A percentile compares a stretch with the other conserved stretches of the same genome.
These are phyloP conservation scores for Penicillium longicatenatum DNA, from an alignment of 495 filamentous ascomycete genomes.

Conservation along the genomic window DNA sequence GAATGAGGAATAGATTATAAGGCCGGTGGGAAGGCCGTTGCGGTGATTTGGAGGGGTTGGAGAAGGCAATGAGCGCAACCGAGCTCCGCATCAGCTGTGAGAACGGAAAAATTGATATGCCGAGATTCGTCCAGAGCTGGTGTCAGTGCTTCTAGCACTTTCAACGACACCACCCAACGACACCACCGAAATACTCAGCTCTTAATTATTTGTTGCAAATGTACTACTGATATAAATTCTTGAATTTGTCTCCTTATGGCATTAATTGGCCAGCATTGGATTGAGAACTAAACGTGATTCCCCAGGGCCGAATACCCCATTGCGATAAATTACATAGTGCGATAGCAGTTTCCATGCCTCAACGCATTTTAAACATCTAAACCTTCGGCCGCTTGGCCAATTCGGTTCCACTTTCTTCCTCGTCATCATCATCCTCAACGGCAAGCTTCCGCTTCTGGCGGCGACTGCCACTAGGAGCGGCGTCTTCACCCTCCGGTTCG, in stretches of 20 bases:
- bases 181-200: not conserved
- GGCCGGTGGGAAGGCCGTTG: slow-evolving; percentile 7
- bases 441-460: slow-evolving; percentile 51
- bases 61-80: slow-evolving; percentile 16
- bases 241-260: not conserved
- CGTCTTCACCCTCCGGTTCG: slow-evolving; percentile 21
- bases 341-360: not conserved
- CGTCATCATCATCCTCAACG: slow-evolving; percentile 50
- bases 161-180: not conserved
- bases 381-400: slow-evolving; percentile 42
- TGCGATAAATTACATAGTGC: slow-evolving; percentile 27
- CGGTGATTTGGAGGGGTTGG: slow-evolving; percentile 23
- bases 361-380: slow-evolving; percentile 14
- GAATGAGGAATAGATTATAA: not conserved
- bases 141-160: not conserved
- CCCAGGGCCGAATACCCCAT: slow-evolving; percentile 6
- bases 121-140: slow-evolving; percentile 20
- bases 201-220: not conserved
- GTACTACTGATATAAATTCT: not conserved
- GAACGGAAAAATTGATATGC: slow-evolving; percentile 35
- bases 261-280: slow-evolving; percentile 1
- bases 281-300: slow-evolving; percentile 3
- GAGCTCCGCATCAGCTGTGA: slow-evolving; percentile 38
- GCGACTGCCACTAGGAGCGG: slow-evolving; percentile 31
- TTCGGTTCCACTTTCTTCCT: slow-evolving; percentile 31